Evolutionary conservation across 257 asterid genomes (phyloP).

Genomic region (Fraxinus americana): DNA sequence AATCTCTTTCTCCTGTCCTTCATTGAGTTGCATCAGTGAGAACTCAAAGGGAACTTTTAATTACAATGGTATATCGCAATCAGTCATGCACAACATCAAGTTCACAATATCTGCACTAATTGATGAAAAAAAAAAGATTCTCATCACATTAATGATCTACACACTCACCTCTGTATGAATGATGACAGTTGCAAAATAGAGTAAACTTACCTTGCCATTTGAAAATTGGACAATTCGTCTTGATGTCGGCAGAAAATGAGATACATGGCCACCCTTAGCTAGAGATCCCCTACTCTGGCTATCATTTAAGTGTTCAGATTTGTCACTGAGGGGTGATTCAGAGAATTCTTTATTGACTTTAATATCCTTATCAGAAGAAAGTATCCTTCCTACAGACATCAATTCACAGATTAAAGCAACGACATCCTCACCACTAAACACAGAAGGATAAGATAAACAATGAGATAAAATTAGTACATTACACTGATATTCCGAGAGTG

Average conservation of each 20-base stretch:
- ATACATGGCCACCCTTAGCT: constrained; percentile 51
- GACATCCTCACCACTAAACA: neutral
- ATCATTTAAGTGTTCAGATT: constrained; percentile 37
- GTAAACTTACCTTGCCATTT: constrained; percentile 70
- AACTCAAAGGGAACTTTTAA: neutral
- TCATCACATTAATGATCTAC: constrained; percentile 15
- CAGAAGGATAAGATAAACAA: neutral
- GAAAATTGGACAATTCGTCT: constrained; percentile 95
- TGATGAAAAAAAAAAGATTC: neutral
- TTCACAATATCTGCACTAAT: neutral
- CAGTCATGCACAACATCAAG: neutral
- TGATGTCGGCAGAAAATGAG: constrained; percentile 92
- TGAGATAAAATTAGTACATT: neutral
- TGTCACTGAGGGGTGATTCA: constrained; percentile 31
- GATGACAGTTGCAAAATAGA: constrained; percentile 5
- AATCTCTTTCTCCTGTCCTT: neutral
- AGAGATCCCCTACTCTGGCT: constrained; percentile 25
- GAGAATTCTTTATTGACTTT: constrained; percentile 38
- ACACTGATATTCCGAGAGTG: neutral
- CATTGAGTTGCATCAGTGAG: neutral
- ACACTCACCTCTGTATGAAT: neutral
- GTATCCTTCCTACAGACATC: constrained; percentile 70
- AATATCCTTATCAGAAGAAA: constrained; percentile 52
- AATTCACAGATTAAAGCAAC: constrained; percentile 14
- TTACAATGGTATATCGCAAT: neutral